Evolutionary conservation across 2,329 filamentous ascomycete genomes (phyloP), one percentile per base, ranked within the genome.

Genomic region (Pseudophaeomoniella oleicola): DNA sequence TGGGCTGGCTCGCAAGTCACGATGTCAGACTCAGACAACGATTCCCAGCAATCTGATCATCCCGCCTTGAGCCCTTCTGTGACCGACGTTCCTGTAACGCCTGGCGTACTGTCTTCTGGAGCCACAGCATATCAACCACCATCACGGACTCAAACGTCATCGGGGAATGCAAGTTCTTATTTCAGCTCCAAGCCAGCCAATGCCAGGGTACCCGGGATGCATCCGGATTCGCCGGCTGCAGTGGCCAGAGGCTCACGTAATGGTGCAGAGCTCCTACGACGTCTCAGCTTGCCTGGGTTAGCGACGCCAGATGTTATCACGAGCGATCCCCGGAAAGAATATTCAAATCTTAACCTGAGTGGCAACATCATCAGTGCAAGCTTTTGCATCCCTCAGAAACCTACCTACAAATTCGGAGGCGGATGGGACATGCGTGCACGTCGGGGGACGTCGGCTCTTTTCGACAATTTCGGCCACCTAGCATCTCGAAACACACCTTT

Each of bases 381-480:
- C 10, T 75, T 76, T 44, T 72, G 69, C 44, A 68, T 79, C 16
- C 75, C 75, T 2, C 76, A 76, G 56, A 71, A 67, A 44, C 54
- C 78, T 30, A 59, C 60, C 16, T 69, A 68, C 45, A 60, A 63
- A 19, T 54, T 63, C 15, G 64, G 66, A 12, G 61, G 62, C 15
- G 65, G 72, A 42, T 78, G 73, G 73, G 75, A 82, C 52, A 63
- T 94, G 38, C 75, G 74, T 48, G 67, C 76, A 42, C 81, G 87
- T 16, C 80, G 81, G 42, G 88, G 88, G 38, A 88, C 87, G 40
- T 94, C 88, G 10, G 86, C 88, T 12, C 71, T 96, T 19, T 92
- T 92, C 59, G 86, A 94, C 56, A 87, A 86, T 6, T 86, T 96
- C 51, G 74, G 79, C 38, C 79, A 92, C 58, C 75, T 96, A 32